Evolutionary conservation across 2,329 filamentous ascomycete species (phyloP), one percentile per base, ranked within the genome.

Genomic region (Xylariaceae sp.): DNA sequence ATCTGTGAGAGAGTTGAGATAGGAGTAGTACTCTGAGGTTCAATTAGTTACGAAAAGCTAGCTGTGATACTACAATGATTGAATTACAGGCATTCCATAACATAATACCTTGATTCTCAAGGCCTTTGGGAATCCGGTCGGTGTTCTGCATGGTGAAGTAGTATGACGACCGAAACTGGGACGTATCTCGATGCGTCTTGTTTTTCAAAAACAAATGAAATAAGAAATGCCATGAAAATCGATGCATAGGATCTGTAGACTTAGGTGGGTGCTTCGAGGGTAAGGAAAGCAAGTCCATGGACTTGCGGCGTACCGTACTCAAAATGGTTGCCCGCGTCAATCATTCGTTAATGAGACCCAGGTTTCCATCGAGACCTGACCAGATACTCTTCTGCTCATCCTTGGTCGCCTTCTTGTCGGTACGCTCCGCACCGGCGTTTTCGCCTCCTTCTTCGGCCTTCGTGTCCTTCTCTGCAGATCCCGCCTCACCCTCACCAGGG

Each of bases 311-410:
- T 30, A 9, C 8, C 8, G 17, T 18, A 18, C 17, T 18, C 17
- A 56, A 56, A 18, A 23, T 18, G 51, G 47, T 17, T 30, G 9
- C 6, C n/a, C 52, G 53, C 44, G 9, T 17, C 11, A 23, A 35
- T 60, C 44, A 66, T 37, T 66, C 69, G 15, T 72, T 73, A 57
- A 83, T 77, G 11, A 84, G 72, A 4, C 82, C 82, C 8, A 85
- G 67, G 59, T 80, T 80, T 4, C 82, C 82, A 64, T 83, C 75
- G 34, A 86, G 66, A 49, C 67, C 70, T 7, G 79, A 76, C 79
- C 82, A 86, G 18, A 80, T 74, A 54, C 67, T 71, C 59, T 72
- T 71, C 45, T 65, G 60, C 45, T 63, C 64, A 37, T 62, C 58
- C 49, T 66, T 63, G 9, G 55, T 39, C 13, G 23, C 8, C n/a